Percentiles rank a stretch among this genome's conserved stretches.
Conservation (phyloP, 805 yeast species). For the Ogataea trehaloabstinens region DNA sequence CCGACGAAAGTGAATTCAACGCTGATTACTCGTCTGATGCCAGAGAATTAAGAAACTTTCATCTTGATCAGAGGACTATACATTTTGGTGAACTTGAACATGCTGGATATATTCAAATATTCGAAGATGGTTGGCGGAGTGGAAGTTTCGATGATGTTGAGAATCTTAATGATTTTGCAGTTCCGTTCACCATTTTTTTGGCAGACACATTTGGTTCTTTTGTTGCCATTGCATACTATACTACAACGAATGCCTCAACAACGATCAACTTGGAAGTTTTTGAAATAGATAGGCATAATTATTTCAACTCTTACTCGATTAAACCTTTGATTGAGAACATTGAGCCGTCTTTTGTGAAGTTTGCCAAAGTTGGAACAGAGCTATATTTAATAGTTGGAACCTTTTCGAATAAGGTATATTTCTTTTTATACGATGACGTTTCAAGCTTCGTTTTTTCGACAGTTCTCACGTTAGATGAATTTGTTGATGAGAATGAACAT, state of each 20-base stretch:
- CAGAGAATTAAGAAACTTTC: constrained; percentile 11
- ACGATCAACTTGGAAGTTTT: constrained; percentile 17
- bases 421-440: constrained; percentile 9
- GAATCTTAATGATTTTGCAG: constrained; percentile 2
- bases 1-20: constrained; percentile 4
- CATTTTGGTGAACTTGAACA: constrained; percentile 8
- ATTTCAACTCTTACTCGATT: constrained; percentile 3
- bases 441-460: constrained; percentile 2
- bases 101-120: constrained; percentile 19
- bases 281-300: constrained; percentile 1
- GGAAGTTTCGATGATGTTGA: constrained; percentile 14
- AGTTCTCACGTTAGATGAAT: constrained; percentile 4
- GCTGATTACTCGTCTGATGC: constrained; percentile 10
- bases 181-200: constrained; percentile 17
- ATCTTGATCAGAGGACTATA: constrained; percentile 13
- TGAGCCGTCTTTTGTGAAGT: constrained; percentile 18
- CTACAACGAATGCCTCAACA: constrained; percentile 1
- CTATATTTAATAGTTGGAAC: constrained; percentile 18
- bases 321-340: constrained; percentile 7
- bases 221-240: constrained; percentile 20
- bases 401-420: constrained; percentile 12
- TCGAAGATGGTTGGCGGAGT: constrained; percentile 22
- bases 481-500: neutral
- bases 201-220: constrained; percentile 10
- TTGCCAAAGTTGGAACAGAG: constrained; percentile 2